Percentiles rank a stretch among this genome's conserved stretches.
Conservation (phyloP, 192 early-diverging fungal genomes). For the Coemansia sp. region DNA sequence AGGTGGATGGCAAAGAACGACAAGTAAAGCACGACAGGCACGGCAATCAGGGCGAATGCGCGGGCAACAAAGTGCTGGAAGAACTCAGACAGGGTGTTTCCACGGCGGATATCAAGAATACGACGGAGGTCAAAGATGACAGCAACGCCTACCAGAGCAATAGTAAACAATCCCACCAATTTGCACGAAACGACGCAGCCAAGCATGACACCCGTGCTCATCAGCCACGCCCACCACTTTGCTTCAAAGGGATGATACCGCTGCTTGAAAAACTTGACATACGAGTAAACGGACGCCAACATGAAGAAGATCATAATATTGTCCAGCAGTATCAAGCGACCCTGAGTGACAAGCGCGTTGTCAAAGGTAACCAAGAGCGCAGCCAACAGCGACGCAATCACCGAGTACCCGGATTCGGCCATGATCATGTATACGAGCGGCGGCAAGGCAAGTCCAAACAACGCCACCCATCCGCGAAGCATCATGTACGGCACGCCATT, state of each 20-base stretch:
- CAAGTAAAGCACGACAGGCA: constrained; percentile 84
- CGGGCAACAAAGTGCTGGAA: constrained; percentile 86
- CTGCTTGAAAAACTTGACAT: constrained; percentile 85
- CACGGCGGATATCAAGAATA: constrained; percentile 84
- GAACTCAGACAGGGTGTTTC: constrained; percentile 71
- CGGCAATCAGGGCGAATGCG: constrained; percentile 80
- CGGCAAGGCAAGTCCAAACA: constrained; percentile 76
- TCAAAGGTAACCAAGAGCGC: constrained; percentile 86
- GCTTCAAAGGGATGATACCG: constrained; percentile 71
- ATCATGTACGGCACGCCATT: constrained; percentile 91
- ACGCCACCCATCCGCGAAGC: constrained; percentile 78
- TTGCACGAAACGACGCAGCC: constrained; percentile 79
- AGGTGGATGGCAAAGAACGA: constrained; percentile 96
- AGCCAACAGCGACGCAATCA: constrained; percentile 71
- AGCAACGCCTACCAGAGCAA: constrained; percentile 81
- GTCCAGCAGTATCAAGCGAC: constrained; percentile 92
- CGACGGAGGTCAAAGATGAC: constrained; percentile 89
- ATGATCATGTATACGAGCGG: constrained; percentile 83
- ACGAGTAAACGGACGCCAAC: constrained; percentile 80
- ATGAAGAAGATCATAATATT: constrained; percentile 93
- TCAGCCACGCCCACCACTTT: constrained; percentile 88
- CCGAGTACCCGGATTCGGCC: constrained; percentile 84
- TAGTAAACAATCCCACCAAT: constrained; percentile 92
- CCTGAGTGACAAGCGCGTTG: constrained; percentile 89
- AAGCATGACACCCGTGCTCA: constrained; percentile 77